Percentiles rank a stretch among this genome's conserved stretches.
Conservation (phyloP, 2,329 filamentous ascomycete species). For the Pestalotiopsis sp. region DNA sequence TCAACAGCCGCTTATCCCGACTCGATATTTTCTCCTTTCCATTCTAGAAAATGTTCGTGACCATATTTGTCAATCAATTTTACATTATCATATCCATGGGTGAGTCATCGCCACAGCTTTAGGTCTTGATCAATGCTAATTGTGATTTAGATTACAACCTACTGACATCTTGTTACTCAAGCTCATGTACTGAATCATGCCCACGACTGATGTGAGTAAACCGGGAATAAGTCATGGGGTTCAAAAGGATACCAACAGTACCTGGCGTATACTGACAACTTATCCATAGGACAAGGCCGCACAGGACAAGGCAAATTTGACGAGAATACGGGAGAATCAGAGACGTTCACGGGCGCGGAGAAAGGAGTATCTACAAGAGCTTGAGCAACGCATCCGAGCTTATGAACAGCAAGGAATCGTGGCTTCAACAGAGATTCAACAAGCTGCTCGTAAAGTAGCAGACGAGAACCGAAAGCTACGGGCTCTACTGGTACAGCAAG, state of each 20-base stretch:
- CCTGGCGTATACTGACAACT: neutral
- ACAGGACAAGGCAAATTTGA: conserved; percentile 19
- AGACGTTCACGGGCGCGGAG: conserved; percentile 73
- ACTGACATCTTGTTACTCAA: neutral
- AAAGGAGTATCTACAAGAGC: conserved; percentile 72
- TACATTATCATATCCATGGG: neutral
- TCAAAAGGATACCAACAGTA: neutral
- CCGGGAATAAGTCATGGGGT: neutral
- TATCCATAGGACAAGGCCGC: conserved; percentile 1
- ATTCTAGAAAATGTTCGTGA: neutral
- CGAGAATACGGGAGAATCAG: conserved; percentile 71
- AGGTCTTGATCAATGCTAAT: neutral
- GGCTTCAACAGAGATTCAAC: conserved; percentile 72
- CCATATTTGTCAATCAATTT: neutral
- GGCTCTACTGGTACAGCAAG: conserved; percentile 58
- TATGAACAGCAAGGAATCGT: conserved; percentile 69
- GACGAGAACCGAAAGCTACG: conserved; percentile 71
- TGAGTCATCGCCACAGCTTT: neutral
- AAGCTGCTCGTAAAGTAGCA: conserved; percentile 67
- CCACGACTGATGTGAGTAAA: neutral
- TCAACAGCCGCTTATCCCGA: neutral
- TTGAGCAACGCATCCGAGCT: conserved; percentile 64
- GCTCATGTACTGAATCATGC: neutral
- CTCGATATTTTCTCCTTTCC: neutral
- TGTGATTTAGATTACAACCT: neutral